phyloP scores from a whole-genome alignment of 2,329 filamentous ascomycete species.

The Metarhizium album region DNA sequence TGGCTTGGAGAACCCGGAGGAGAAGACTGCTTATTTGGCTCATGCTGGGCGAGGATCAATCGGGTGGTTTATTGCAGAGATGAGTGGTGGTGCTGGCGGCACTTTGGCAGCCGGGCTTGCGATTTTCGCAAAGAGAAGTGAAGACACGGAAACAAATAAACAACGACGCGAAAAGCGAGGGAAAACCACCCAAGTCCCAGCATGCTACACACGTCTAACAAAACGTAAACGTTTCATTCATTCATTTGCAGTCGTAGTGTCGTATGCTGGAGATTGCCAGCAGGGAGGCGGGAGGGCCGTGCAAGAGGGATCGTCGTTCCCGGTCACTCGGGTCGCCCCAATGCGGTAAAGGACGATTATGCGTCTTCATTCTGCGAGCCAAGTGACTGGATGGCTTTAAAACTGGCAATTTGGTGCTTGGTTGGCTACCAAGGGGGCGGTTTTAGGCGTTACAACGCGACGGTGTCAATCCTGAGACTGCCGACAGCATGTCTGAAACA shows the following conservation, averaged over 20 bases:
- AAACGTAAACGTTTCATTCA: not conserved
- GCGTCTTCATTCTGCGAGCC: not conserved
- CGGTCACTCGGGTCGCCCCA: not conserved
- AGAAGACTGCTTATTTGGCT: slow-evolving; percentile 6
- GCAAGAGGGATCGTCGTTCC: not conserved
- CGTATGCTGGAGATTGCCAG: not conserved
- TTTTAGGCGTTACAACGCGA: slow-evolving; percentile 2
- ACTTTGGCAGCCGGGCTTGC: not conserved
- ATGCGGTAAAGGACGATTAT: slow-evolving; percentile 1
- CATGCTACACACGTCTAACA: not conserved
- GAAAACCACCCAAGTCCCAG: not conserved
- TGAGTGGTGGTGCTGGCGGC: no score
- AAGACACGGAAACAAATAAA: not conserved
- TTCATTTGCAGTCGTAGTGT: not conserved
- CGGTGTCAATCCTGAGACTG: slow-evolving; percentile 3
- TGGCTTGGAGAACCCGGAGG: slow-evolving; percentile 11
- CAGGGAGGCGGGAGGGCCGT: slow-evolving; percentile 2
- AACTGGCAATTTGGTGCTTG: not conserved
- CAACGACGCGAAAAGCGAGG: not conserved
- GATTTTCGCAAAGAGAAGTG: not conserved
- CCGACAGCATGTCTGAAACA: slow-evolving; percentile 1
- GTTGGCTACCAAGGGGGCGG: not conserved
- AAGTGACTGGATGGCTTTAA: not conserved
- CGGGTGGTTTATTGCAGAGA: no score
- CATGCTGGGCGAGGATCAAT: slow-evolving; percentile 7